Base-by-base conservation (phyloP, 2,329 filamentous ascomycete species). In the Pseudogymnoascus sp. region DNA sequence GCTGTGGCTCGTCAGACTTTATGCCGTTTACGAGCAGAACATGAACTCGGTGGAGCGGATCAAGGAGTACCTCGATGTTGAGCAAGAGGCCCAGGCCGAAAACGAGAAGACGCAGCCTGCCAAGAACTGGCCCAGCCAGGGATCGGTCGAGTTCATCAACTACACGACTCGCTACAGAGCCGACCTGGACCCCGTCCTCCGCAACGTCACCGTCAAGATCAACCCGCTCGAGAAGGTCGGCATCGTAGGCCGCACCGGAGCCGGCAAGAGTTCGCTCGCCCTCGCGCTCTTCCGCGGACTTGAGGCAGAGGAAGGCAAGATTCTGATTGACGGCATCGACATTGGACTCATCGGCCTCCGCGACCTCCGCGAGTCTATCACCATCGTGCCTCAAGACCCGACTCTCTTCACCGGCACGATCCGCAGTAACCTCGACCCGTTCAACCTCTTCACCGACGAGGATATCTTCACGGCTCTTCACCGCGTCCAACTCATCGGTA, bases 31-130 rank as follows among this genome's bases (percentile, higher is more conserved):
- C 70, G 94, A 99, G 76, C 94, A 99, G 75, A 97, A 97, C 76
- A 97, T 99, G 94, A 99, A 99, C 76, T 93, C 93, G 2, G 92
- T 97, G 58, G 94, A 99, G 76, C 90, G 94, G 71, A 88, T 99
- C 72, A 95, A 96, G 78, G 94, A 99, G 73, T 99, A 97, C 72
- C 83, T 97, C 36, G 91, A 97, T 48, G 89, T 99, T 0, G 93
- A 97, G 69, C 93, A 97, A 73, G 94, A 99, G 76, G 92, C 94
- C 1, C 79, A 83, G 0, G 81, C 89, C 1, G 79, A 96, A 40
- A 83, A 96, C 40, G 86, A 91, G 61, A 86, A 93, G 63, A 89
- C 85, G 66, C 83, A 90, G 29, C 94, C 94, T 5, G 81, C 88
- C 0, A 75, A 81, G 4, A 86, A 89, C 71, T 99, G 94, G 94